Evolutionary conservation across 2,329 filamentous ascomycete genomes (phyloP), one percentile per base, ranked within the genome.

Genomic region (Exophiala xenobiotica): DNA sequence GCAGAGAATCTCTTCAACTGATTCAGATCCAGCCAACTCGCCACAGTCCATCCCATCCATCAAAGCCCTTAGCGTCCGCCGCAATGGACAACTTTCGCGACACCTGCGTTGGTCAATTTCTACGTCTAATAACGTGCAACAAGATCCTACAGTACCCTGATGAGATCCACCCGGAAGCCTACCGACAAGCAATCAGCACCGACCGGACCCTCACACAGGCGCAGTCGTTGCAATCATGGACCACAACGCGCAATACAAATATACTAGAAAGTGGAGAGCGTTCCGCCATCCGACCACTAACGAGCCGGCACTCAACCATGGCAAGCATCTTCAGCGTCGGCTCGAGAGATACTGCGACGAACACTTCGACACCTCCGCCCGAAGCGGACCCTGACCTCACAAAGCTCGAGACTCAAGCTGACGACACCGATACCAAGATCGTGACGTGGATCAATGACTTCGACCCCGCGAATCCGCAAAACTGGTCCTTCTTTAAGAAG

Each of bases 391-490:
- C 33, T 38, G 14, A 7, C 33, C 26, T 6, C 26, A 27, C 26
- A n/a, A n/a, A n/a, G 26, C 26, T 27, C 6, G 26, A 27, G 26
- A 27, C n/a, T n/a, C n/a, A 27, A 12, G 6, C 6, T 27, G 12
- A 6, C 26, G 26, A 6, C 6, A 12, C 26, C 12, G 12, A 27
- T 12, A 38, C 16, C 43, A 35, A 27, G 3, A 8, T 16, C 22
- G 14, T n/a, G 23, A n/a, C n/a, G 19, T 11, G 19, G 24, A 12
- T 47, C 31, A 20, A 9, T 11, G n/a, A 14, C 14, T n/a, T 12
- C 7, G 29, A 40, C 18, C 45, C 33, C 16, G 45, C 16, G 11
- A 48, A 48, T 38, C 45, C 45, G 2, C 45, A 48, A 9, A 48
- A 40, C 24, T 48, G 45, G 45, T 40, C 33, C 8, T 11, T 12